Conservation (phyloP, 306 rosid genomes). For the Corylus americana region DNA sequence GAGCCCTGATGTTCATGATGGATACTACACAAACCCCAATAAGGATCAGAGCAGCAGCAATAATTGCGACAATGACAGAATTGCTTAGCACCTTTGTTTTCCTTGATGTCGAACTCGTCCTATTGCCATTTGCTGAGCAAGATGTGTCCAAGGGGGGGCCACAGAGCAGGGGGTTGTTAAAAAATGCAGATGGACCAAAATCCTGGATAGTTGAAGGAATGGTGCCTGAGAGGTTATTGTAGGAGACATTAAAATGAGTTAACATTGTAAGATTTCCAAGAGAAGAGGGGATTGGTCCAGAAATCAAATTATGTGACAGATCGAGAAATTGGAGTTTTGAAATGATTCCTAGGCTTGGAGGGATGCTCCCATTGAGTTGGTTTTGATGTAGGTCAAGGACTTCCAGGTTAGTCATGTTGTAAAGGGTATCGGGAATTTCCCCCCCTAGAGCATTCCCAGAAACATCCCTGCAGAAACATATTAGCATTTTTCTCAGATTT, state of each 20-base stretch:
- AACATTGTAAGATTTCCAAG: constrained; percentile 61
- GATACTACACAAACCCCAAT: constrained; percentile 85
- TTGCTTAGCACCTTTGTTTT: constrained; percentile 63
- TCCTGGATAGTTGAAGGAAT: constrained; percentile 63
- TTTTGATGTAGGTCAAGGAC: constrained; percentile 76
- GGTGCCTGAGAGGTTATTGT: constrained; percentile 75
- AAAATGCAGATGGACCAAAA: constrained; percentile 71
- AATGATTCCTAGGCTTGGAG: constrained; percentile 64
- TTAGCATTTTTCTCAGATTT: constrained; percentile 30
- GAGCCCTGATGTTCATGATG: constrained; percentile 73
- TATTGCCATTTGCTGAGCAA: constrained; percentile 58
- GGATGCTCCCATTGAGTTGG: constrained; percentile 77
- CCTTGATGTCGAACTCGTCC: constrained; percentile 32
- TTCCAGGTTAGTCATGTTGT: constrained; percentile 73
- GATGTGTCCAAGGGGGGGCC: constrained; percentile 74
- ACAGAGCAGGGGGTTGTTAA: constrained; percentile 78
- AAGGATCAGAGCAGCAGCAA: constrained; percentile 88
- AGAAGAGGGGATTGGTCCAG: constrained; percentile 71
- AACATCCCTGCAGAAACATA: constrained; percentile 72
- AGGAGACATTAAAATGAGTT: constrained; percentile 71
- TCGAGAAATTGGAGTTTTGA: constrained; percentile 63
- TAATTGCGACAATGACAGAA: constrained; percentile 85
- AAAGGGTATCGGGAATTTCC: constrained; percentile 63
- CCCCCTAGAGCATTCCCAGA: constrained; percentile 83
- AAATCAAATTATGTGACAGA: constrained; percentile 72